phyloP scores from a whole-genome alignment of 2,329 filamentous ascomycete species.

The Venturia carpophila region DNA sequence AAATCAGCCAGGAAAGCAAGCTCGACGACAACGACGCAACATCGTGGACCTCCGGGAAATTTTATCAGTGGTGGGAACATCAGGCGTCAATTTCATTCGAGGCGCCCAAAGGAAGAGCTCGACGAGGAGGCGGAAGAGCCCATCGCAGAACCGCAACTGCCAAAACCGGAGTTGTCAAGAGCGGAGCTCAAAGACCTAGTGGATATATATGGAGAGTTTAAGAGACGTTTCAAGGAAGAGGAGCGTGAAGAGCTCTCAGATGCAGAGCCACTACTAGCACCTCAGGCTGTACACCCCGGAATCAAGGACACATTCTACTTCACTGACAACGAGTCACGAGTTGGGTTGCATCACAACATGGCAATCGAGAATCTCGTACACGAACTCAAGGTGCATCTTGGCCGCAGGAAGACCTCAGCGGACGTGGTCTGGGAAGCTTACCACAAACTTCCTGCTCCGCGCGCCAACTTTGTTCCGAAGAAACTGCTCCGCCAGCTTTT shows the following conservation, averaged over 20 bases:
- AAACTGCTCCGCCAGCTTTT: conserved; percentile 56
- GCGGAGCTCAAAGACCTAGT: conserved; percentile 15
- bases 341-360: not conserved
- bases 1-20: not conserved
- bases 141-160: not conserved
- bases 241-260: conserved; percentile 19
- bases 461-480: conserved; percentile 43
- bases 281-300: not conserved
- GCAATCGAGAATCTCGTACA: not conserved
- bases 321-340: conserved; percentile 5
- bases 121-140: conserved; percentile 17
- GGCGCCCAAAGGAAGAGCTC: not conserved
- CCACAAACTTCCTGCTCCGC: conserved; percentile 44
- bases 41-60: not conserved
- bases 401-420: conserved; percentile 32
- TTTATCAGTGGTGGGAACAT: conserved; percentile 8
- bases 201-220: conserved; percentile 18
- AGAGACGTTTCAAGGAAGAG: not conserved
- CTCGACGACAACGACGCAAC: not conserved
- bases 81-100: conserved; percentile 19
- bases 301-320: conserved; percentile 12
- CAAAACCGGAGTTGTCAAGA: conserved; percentile 16
- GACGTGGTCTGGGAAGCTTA: conserved; percentile 47
- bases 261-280: not conserved
- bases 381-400: not conserved